Evolutionary conservation across 2,329 filamentous ascomycete species (phyloP), one percentile per base, ranked within the genome.

Genomic region (Parastagonospora nodorum): DNA sequence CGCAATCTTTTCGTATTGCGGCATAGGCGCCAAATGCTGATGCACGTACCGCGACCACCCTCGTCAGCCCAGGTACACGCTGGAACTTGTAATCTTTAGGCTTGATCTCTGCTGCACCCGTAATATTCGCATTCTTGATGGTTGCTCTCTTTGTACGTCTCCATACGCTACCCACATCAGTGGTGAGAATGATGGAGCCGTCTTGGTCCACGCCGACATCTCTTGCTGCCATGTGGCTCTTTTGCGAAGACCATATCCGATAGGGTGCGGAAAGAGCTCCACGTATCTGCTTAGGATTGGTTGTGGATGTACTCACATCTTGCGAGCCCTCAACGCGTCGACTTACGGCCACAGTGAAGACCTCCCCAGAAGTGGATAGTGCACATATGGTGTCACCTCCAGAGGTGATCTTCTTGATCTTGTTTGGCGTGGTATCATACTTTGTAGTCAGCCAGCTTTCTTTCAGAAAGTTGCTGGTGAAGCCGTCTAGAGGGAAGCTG

Each of bases 71-170:
- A 1, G 94, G 88, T 8, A 99, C 86, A 50, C 94, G 87, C 64
- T 93, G 87, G 61, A 97, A 99, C 70, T 99, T 99, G 78, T 95
- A 96, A 67, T 96, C 92, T 61, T 95, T 96, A 10, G 84, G 83
- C 63, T 85, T 89, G 30, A 82, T 79, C 16, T 86, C 85, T 1
- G 76, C 73, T 1, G 73, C 73, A 3, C 76, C 77, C 10, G 76
- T 73, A 1, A 78, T 77, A 29, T 66, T 78, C 0, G 84, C 80
- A 58, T 88, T 86, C 64, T 96, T 95, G 42, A 88, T 86, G 58
- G 93, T 96, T 24, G 84, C 81, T 53, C 94, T 84, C 66, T 90
- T 91, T 44, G 94, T 86, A 51, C 93, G 88, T 60, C 87, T 87
- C 93, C 93, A 99, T 0, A 97, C 93, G 41, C 90, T 93, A 2